Evolutionary conservation across 2,329 filamentous ascomycete genomes (phyloP), one percentile per base, ranked within the genome.

Genomic region (Pestalotiopsis sp.): DNA sequence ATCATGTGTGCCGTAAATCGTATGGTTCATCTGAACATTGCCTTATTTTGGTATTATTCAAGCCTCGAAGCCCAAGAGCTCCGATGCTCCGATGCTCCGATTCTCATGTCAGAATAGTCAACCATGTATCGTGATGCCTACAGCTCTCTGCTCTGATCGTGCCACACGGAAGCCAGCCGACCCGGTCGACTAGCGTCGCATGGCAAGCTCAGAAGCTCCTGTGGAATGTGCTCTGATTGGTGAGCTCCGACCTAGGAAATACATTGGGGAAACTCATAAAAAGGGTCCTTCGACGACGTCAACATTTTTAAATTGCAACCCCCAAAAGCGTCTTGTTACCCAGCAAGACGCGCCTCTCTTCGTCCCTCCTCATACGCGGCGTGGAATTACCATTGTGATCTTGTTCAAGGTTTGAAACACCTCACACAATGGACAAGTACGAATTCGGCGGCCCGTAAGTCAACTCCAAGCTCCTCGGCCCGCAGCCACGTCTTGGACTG

Each of bases 381-480:
- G 57, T 27, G 13, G 45, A 52, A 14, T 17, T 4, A 4, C 25
- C 27, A 31, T 27, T 7, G 31, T n/a, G 17, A 64, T 39, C 13
- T 31, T 61, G 59, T 13, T 39, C 61, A 25, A 13, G 17, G 20
- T 39, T 39, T 45, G 61, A 52, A 36, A 49, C 41, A 56, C 17
- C 63, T n/a, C 76, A 3, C 80, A 31, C 67, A 59, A 31, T 31
- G 59, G 38, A 27, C 84, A 81, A 4, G 67, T 85, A 84, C 70
- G 83, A 85, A 72, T 85, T 85, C 69, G 82, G 82, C 65, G 83
- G 83, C 69, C 83, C 83, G 83, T 85, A 78, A 75, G 83, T 62
- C 12, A 25, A 38, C 31, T 41, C 31, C 59, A 66, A 25, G 7
- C n/a, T 4, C 45, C 17, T 52, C 45, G 45, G 45, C 17, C 17